Evolutionary conservation across 306 rosid species (phyloP).

Genomic region (apple (Malus domestica)): DNA sequence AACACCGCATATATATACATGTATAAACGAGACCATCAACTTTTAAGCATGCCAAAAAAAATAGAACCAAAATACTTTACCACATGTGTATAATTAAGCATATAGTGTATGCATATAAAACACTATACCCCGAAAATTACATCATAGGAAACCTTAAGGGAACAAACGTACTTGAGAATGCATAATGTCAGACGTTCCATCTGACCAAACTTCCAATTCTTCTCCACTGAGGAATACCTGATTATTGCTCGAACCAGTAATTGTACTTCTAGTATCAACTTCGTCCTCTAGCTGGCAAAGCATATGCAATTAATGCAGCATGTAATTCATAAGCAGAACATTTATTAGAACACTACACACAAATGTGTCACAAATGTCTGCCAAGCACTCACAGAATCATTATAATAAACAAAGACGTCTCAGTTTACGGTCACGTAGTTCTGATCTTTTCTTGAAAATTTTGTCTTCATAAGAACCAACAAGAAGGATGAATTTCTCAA

Average conservation of each 20-base stretch:
- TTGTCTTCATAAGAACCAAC: constrained; percentile 44
- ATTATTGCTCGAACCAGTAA: not conserved
- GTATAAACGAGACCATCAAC: too few relatives aligned
- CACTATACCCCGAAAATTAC: not conserved
- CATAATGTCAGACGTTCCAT: not conserved
- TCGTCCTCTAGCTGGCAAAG: constrained; percentile 19
- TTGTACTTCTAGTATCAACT: not conserved
- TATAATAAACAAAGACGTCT: constrained; percentile 6
- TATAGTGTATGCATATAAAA: not conserved
- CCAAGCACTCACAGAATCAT: constrained; percentile 28
- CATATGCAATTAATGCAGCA: not conserved
- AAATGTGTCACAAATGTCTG: not conserved
- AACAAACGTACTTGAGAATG: not conserved
- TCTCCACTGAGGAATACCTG: not conserved
- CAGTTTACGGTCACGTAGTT: constrained; percentile 11
- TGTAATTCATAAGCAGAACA: not conserved
- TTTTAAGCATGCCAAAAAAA: too few relatives aligned
- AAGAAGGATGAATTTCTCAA: constrained; percentile 40
- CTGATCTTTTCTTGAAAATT: constrained; percentile 35
- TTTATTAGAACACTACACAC: not conserved
- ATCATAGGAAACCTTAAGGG: not conserved
- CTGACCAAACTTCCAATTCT: not conserved
- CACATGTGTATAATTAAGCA: too few relatives aligned
- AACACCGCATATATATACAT: too few relatives aligned
- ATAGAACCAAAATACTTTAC: too few relatives aligned